Conservation (phyloP, 2,329 filamentous ascomycete genomes). For the Coniochaeta ligniaria region DNA sequence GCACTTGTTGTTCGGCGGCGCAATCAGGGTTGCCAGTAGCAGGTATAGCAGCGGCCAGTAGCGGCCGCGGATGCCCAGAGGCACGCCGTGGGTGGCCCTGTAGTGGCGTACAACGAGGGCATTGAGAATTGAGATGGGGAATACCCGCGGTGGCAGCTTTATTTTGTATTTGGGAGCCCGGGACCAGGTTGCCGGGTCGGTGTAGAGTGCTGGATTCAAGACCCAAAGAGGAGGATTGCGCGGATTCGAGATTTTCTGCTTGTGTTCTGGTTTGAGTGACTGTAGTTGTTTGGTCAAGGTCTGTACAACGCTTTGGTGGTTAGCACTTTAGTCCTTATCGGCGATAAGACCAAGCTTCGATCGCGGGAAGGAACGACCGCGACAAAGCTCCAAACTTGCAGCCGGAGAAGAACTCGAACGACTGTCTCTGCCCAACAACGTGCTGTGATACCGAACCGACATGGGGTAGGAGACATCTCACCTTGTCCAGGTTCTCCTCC, state of each 20-base stretch:
- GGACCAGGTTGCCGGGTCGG: neutral
- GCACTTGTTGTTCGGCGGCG: slow-evolving; percentile 36
- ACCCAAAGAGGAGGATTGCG: slow-evolving; percentile 4
- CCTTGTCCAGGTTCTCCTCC: slow-evolving; percentile 52
- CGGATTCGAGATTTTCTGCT: slow-evolving; percentile 6
- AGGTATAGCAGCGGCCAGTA: slow-evolving; percentile 49
- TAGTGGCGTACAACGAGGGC: slow-evolving; percentile 38
- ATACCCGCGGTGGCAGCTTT: slow-evolving; percentile 6
- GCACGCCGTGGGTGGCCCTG: slow-evolving; percentile 36
- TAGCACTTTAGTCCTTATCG: slow-evolving; percentile 8
- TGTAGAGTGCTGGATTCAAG: neutral
- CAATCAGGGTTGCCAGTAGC: slow-evolving; percentile 44
- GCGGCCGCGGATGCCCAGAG: slow-evolving; percentile 44
- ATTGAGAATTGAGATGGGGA: slow-evolving; percentile 39
- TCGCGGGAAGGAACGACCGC: neutral
- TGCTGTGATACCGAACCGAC: neutral
- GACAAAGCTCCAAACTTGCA: neutral
- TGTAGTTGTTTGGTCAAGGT: neutral
- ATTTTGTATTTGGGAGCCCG: neutral
- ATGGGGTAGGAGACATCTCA: slow-evolving; percentile 17
- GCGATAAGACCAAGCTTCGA: slow-evolving; percentile 4
- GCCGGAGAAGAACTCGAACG: no score
- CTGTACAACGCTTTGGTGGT: slow-evolving; percentile 1
- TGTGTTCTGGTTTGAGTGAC: slow-evolving; percentile 8
- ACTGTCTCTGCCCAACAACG: no score